Base-by-base conservation (phyloP, 257 asterid genomes). In the Solanum chmielewskii region DNA sequence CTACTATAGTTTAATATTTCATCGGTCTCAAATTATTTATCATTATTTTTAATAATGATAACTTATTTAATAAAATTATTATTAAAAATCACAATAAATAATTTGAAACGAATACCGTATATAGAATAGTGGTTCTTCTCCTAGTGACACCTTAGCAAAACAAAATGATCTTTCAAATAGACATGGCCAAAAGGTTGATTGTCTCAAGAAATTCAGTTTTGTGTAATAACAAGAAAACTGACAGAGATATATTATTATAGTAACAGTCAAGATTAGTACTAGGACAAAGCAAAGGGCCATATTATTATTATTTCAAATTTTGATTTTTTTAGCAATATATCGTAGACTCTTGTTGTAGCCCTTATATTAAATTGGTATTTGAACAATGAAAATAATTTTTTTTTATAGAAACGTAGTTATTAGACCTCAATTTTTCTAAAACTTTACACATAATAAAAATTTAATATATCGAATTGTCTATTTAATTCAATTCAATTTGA, bases 361-460 rank as follows among this genome's bases (percentile, higher is more conserved):
- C 3, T 4, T 2, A 52, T 16, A 52, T 52, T 6, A 33, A 52
- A 8, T 62, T 60, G 29, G 0, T 20, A 20, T 3, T 59, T 0
- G 4, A 20, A 18, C 4, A 0, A 1, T 56, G 11, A 0, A 56
- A 59, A 3, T 0, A 7, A 1, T 20, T 0, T 56, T 56, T 29
- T 29, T 29, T 29, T 56, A 56, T 8, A 52, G 1, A 15, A 15
- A 16, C 8, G 1, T 0, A 60, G 0, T 0, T 4, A 62, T 21
- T 9, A 62, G 1, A 4, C 6, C 1, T 1, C 13, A 1, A 23
- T 0, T 60, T 2, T 62, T 62, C 23, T 0, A 52, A 47, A 11
- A 44, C 5, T 44, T 11, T 4, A 0, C 49, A 1, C 49, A 11
- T 44, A 44, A 4, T 5, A 11, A 44, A 44, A 44, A 4, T 2